Conservation (phyloP, 305 asterid species). For the Nicotiana rustica region DNA sequence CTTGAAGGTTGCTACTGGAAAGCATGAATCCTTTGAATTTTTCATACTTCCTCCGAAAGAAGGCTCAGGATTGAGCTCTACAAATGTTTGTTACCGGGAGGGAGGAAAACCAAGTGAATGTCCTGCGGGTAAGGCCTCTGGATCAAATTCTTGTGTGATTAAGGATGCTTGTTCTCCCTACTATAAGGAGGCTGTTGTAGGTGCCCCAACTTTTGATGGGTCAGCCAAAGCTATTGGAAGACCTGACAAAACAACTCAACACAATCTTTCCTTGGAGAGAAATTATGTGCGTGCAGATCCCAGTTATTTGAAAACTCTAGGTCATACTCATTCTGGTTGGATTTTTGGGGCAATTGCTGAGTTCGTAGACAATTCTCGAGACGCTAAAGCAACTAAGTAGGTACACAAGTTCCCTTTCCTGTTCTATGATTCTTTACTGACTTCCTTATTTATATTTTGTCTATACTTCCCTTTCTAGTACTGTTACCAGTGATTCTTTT, state of each 20-base stretch:
- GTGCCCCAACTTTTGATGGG: slow-evolving; percentile 44
- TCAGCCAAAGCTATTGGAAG: slow-evolving; percentile 43
- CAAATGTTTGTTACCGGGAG: slow-evolving; percentile 47
- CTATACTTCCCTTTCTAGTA: slow-evolving; percentile 28
- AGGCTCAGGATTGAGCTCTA: slow-evolving; percentile 43
- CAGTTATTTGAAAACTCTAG: slow-evolving; percentile 71
- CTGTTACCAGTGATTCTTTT: slow-evolving; percentile 11
- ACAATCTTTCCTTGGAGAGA: slow-evolving; percentile 42
- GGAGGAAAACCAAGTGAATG: slow-evolving; percentile 38
- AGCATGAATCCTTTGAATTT: slow-evolving; percentile 50
- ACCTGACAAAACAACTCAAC: slow-evolving; percentile 42
- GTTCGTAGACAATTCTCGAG: slow-evolving; percentile 81
- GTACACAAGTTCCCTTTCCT: slow-evolving; percentile 41
- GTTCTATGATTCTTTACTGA: slow-evolving; percentile 9
- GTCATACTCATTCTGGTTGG: slow-evolving; percentile 87
- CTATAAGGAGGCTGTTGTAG: slow-evolving; percentile 44
- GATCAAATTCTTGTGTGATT: slow-evolving; percentile 49
- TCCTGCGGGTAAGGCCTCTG: slow-evolving; percentile 49
- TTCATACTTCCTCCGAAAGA: slow-evolving; percentile 57
- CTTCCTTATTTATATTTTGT: not conserved
- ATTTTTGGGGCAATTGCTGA: slow-evolving; percentile 87
- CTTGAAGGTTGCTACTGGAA: slow-evolving; percentile 64
- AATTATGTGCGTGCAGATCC: slow-evolving; percentile 70
- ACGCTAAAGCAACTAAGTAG: slow-evolving; percentile 76
- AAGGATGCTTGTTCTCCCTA: slow-evolving; percentile 47